phyloP scores from a whole-genome alignment of 2,329 filamentous ascomycete genomes.

The Pseudomassariella vexata region DNA sequence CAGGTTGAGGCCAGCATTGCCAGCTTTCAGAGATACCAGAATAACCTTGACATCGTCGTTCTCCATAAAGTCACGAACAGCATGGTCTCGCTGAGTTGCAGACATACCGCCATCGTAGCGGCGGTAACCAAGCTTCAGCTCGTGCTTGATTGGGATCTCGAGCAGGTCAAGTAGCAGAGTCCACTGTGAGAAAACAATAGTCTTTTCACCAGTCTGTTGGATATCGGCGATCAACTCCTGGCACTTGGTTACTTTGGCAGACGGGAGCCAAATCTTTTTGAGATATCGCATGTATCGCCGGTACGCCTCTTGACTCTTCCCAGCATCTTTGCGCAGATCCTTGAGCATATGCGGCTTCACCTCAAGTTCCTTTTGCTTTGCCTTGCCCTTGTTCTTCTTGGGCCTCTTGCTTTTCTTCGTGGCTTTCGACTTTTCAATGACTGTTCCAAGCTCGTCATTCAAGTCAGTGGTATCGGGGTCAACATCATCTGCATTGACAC shows the following conservation, averaged over 20 bases:
- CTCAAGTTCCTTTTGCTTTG: conserved; percentile 34
- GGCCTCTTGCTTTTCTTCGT: conserved; percentile 33
- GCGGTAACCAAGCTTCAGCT: conserved; percentile 47
- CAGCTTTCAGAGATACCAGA: conserved; percentile 73
- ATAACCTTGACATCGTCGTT: conserved; percentile 58
- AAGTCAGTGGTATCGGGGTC: conserved; percentile 18
- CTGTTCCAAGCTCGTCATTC: conserved; percentile 31
- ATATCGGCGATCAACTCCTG: conserved; percentile 55
- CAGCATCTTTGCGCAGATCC: conserved; percentile 58
- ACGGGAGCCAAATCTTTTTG: conserved; percentile 64
- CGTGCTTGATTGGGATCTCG: conserved; percentile 61
- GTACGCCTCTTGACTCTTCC: conserved; percentile 58
- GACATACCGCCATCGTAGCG: conserved; percentile 77
- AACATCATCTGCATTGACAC: conserved; percentile 12
- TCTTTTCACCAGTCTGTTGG: conserved; percentile 58
- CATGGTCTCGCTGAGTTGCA: conserved; percentile 57
- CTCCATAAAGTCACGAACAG: conserved; percentile 61
- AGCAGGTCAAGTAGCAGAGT: conserved; percentile 73
- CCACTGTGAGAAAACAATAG: conserved; percentile 78
- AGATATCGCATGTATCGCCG: conserved; percentile 65
- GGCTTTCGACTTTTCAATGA: conserved; percentile 11
- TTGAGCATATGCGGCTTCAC: conserved; percentile 29
- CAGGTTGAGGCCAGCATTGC: conserved; percentile 82
- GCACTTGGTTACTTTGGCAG: conserved; percentile 67
- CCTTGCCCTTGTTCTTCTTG: conserved; percentile 32